These are phyloP conservation scores for Colletotrichum liaoningense DNA, from an alignment of 2,329 filamentous ascomycete genomes.

Conservation along the genomic window DNA sequence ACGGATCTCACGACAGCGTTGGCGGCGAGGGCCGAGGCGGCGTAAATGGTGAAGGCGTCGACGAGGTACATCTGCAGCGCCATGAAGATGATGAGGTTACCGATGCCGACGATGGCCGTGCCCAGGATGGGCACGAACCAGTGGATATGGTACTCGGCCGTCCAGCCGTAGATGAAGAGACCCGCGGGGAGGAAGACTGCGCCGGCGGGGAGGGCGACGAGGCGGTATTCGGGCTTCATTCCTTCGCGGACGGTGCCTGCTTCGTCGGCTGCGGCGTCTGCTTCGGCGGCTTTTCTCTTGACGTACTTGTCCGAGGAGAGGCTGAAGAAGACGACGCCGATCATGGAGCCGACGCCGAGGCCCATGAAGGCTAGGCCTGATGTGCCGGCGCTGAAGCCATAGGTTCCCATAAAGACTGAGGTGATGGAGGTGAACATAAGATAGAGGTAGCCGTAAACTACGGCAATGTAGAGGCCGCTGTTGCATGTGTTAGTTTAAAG, in stretches of 20 bases:
- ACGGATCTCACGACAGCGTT: constrained; percentile 69
- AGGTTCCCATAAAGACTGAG: constrained; percentile 55
- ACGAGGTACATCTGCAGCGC: constrained; percentile 72
- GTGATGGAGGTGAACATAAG: constrained; percentile 64
- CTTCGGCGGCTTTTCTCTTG: constrained; percentile 27
- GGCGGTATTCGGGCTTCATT: constrained; percentile 39
- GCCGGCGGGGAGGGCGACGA: constrained; percentile 16
- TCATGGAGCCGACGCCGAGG: constrained; percentile 30
- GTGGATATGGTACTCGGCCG: constrained; percentile 61
- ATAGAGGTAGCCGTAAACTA: constrained; percentile 62
- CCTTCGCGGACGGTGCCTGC: background rate
- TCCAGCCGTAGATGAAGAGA: constrained; percentile 43
- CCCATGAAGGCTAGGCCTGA: constrained; percentile 33
- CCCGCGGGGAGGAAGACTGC: constrained; percentile 37
- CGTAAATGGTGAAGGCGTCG: constrained; percentile 63
- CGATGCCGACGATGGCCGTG: constrained; percentile 60
- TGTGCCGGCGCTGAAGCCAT: constrained; percentile 47
- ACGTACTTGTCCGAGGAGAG: constrained; percentile 28
- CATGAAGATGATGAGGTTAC: constrained; percentile 60
- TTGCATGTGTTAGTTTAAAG: background rate
- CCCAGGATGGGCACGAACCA: constrained; percentile 69
- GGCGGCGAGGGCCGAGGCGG: constrained; percentile 69
- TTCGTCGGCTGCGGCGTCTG: constrained; percentile 14
- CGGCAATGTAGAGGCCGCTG: constrained; percentile 48
- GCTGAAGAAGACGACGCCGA: constrained; percentile 31